phyloP scores from a whole-genome alignment of 2,329 filamentous ascomycete genomes.

The Penicillium sp. region DNA sequence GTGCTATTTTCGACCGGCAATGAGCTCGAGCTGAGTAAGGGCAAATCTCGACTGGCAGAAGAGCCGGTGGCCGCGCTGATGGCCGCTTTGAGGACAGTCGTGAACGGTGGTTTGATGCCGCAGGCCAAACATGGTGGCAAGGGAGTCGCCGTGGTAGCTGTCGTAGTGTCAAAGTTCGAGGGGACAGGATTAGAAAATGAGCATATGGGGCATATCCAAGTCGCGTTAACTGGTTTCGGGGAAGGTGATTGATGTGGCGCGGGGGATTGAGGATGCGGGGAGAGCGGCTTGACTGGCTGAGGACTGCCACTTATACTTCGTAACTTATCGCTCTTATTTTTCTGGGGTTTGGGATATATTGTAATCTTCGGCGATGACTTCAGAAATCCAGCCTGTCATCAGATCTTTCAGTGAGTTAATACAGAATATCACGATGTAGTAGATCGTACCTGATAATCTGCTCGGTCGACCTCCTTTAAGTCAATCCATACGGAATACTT shows the following conservation, averaged over 20 bases:
- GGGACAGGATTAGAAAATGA: slow-evolving; percentile 90
- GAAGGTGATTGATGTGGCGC: slow-evolving; percentile 33
- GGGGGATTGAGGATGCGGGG: slow-evolving; percentile 29
- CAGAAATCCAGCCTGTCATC: slow-evolving; percentile 70
- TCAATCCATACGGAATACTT: slow-evolving; percentile 80
- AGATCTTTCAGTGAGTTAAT: not conserved
- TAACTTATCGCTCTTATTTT: slow-evolving; percentile 54
- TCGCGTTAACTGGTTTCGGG: slow-evolving; percentile 54
- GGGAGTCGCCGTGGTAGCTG: slow-evolving; percentile 72
- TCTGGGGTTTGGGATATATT: slow-evolving; percentile 73
- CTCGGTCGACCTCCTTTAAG: slow-evolving; percentile 83
- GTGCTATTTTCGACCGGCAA: not conserved
- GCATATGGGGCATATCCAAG: slow-evolving; percentile 95
- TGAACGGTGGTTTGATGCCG: slow-evolving; percentile 83
- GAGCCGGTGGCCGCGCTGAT: slow-evolving; percentile 59
- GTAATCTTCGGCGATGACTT: slow-evolving; percentile 95
- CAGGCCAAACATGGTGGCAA: slow-evolving; percentile 86
- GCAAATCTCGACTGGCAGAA: slow-evolving; percentile 38
- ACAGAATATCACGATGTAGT: not conserved
- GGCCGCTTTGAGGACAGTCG: slow-evolving; percentile 78
- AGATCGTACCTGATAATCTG: slow-evolving; percentile 72
- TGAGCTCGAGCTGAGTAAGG: not conserved
- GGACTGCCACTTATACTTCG: slow-evolving; percentile 48
- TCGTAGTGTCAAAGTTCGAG: slow-evolving; percentile 83
- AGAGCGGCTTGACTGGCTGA: slow-evolving; percentile 32